These are phyloP conservation scores for Pelomyxa schiedti DNA, from an alignment of 78 protist species.

Conservation along the genomic window DNA sequence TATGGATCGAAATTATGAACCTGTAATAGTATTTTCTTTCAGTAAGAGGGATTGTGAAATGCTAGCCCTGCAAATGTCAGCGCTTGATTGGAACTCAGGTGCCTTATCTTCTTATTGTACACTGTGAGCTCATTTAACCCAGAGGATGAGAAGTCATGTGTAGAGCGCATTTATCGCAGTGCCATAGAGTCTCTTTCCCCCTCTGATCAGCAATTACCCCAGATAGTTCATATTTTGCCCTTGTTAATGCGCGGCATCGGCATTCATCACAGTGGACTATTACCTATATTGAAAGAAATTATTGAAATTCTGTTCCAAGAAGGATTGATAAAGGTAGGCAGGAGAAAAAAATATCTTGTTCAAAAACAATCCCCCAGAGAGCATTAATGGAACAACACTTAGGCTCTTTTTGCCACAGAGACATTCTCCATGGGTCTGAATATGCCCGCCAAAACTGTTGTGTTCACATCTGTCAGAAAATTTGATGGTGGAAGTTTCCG, in stretches of 20 bases:
- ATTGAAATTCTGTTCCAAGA: constrained; percentile 88
- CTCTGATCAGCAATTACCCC: constrained; percentile 41
- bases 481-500: constrained; percentile 84
- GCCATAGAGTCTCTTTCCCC: constrained; percentile 70
- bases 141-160: constrained; percentile 44
- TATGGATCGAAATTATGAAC: constrained; percentile 68
- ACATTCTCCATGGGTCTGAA: constrained; percentile 98
- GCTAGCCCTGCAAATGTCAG: constrained; percentile 38
- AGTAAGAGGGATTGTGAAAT: constrained; percentile 58
- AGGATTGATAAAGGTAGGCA: constrained; percentile 82
- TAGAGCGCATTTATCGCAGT: constrained; percentile 55
- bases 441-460: constrained; percentile 95
- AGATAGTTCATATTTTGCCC: constrained; percentile 36
- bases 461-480: constrained; percentile 70
- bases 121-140: no score
- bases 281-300: constrained; percentile 89
- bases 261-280: constrained; percentile 92
- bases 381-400: no score
- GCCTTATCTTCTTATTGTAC: constrained; percentile 4
- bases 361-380: no score
- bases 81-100: constrained; percentile 36
- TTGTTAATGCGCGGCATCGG: constrained; percentile 81
- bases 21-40: constrained; percentile 75
- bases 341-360: no score
- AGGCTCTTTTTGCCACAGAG: constrained; percentile 96